Conservation (phyloP, 2,329 filamentous ascomycete species). For the Penicillium sclerotigenum region DNA sequence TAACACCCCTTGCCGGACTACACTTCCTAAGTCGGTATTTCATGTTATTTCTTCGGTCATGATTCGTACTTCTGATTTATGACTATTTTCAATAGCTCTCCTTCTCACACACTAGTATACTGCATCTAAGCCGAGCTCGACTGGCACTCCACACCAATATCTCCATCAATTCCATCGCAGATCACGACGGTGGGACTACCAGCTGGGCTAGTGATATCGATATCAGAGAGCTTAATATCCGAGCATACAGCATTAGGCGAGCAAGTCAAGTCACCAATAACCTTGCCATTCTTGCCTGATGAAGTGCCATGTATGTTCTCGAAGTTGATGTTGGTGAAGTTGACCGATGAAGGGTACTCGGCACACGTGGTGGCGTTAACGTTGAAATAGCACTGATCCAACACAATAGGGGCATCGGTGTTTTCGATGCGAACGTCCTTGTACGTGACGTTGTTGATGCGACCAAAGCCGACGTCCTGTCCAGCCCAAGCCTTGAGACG, state of each 20-base stretch:
- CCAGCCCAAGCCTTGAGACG: conserved; percentile 63
- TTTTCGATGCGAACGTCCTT: conserved; percentile 59
- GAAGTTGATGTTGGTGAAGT: conserved; percentile 59
- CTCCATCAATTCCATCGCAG: conserved; percentile 49
- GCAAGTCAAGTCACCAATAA: conserved; percentile 56
- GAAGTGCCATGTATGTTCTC: conserved; percentile 58
- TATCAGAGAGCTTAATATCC: conserved; percentile 55
- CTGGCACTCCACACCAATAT: conserved; percentile 41
- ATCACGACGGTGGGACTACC: conserved; percentile 46
- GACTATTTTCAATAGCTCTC: neutral
- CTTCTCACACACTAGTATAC: too few species aligned
- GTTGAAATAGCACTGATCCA: conserved; percentile 64
- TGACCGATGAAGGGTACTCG: conserved; percentile 54
- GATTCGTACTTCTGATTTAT: neutral
- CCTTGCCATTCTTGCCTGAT: conserved; percentile 55
- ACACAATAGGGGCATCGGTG: conserved; percentile 56
- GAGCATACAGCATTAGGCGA: conserved; percentile 57
- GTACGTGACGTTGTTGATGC: conserved; percentile 61
- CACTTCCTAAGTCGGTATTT: neutral
- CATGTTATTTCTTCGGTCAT: neutral
- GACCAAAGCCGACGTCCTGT: conserved; percentile 56
- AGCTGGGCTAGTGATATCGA: conserved; percentile 54
- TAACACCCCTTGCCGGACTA: neutral
- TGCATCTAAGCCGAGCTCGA: conserved; percentile 10
- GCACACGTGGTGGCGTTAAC: conserved; percentile 52